These are phyloP conservation scores for Lipomyces japonicus DNA, from an alignment of 805 yeast species.

Conservation along the genomic window DNA sequence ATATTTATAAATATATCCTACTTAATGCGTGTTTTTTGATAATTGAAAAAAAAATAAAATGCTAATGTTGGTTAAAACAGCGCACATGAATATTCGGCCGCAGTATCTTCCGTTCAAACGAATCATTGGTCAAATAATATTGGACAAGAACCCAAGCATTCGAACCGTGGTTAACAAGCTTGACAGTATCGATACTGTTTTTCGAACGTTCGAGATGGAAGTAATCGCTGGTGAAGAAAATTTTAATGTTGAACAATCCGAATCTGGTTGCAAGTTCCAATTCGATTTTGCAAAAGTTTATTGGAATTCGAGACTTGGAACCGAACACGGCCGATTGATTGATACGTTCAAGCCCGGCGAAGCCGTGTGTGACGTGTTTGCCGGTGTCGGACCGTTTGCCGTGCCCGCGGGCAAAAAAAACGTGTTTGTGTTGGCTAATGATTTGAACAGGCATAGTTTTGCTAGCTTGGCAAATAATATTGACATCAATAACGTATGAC, in stretches of 20 bases:
- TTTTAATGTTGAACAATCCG: slow-evolving; percentile 66
- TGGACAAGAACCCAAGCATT: slow-evolving; percentile 80
- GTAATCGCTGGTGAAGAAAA: slow-evolving; percentile 81
- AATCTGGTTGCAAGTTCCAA: slow-evolving; percentile 76
- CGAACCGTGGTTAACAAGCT: slow-evolving; percentile 89
- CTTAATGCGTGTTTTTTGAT: too few species aligned
- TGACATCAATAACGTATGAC: slow-evolving; percentile 54
- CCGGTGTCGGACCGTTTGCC: slow-evolving; percentile 98
- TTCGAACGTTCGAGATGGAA: slow-evolving; percentile 91
- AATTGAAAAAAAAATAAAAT: neutral
- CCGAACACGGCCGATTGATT: slow-evolving; percentile 86
- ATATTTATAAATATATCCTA: neutral
- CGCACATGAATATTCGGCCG: slow-evolving; percentile 80
- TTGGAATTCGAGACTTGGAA: slow-evolving; percentile 93
- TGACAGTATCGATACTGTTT: slow-evolving; percentile 79
- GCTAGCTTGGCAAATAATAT: slow-evolving; percentile 67
- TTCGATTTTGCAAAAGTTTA: slow-evolving; percentile 93
- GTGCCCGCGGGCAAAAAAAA: slow-evolving; percentile 89
- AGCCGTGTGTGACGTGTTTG: slow-evolving; percentile 91
- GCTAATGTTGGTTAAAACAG: slow-evolving; percentile 39
- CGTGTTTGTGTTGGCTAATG: slow-evolving; percentile 83
- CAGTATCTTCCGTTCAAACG: slow-evolving; percentile 78
- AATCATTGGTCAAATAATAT: slow-evolving; percentile 81
- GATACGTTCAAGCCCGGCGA: slow-evolving; percentile 56
- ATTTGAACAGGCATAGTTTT: slow-evolving; percentile 83